Conservation (phyloP, 75 land plant genomes). For the Larix kaempferi region DNA sequence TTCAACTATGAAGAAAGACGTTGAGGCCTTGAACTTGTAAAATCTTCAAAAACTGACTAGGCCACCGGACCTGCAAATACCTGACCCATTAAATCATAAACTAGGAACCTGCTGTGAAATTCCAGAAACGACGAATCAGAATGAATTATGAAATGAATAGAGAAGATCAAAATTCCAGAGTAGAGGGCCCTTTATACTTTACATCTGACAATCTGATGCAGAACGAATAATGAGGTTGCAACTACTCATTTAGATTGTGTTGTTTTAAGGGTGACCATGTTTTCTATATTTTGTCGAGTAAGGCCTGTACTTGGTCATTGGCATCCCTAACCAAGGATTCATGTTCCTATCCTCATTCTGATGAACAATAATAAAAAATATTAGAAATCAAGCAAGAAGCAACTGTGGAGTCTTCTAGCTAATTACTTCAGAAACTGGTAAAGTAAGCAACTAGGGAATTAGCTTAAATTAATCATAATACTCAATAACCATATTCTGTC, state of each 20-base stretch:
- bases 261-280: slow-evolving; percentile 51
- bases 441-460: slow-evolving; percentile 15
- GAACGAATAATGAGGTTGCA: neutral
- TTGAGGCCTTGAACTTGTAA: no score
- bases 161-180: no score
- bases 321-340: slow-evolving; percentile 74
- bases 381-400: slow-evolving; percentile 29
- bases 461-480: neutral
- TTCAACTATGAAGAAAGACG: no score
- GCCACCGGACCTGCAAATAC: no score
- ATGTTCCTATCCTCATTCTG: slow-evolving; percentile 65
- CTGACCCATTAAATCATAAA: no score
- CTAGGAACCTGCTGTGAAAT: no score
- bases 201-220: no score
- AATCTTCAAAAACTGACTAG: no score
- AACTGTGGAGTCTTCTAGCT: slow-evolving; percentile 32
- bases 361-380: slow-evolving; percentile 14
- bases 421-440: slow-evolving; percentile 23
- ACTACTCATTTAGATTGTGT: slow-evolving; percentile 45
- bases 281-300: slow-evolving; percentile 73
- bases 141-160: no score
- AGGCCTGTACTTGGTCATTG: slow-evolving; percentile 52
- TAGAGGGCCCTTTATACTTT: no score
- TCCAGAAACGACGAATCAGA: no score
- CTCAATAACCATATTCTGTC: slow-evolving; percentile 76